Evolutionary conservation across 768 basidiomycete species (phyloP).

Genomic region (Kwoniella dejecticola): DNA sequence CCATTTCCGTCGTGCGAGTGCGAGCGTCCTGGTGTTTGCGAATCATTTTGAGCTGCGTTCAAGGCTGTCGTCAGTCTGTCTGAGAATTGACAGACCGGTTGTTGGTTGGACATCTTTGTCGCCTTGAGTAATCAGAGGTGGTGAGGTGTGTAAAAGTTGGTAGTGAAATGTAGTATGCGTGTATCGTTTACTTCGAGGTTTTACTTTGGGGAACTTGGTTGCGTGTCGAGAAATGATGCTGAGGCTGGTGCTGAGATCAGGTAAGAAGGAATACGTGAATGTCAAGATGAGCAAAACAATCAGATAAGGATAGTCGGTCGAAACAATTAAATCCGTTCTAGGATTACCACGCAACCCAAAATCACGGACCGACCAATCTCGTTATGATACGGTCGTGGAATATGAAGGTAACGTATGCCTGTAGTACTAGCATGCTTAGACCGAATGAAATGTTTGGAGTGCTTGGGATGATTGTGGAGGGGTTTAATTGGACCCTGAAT

Average conservation of each 20-base stretch:
- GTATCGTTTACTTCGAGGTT: too few relatives aligned
- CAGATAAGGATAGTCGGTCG: too few relatives aligned
- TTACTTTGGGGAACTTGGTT: too few relatives aligned
- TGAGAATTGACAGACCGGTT: slow-evolving; percentile 54
- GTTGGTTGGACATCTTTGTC: slow-evolving; percentile 8
- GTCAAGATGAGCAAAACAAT: too few relatives aligned
- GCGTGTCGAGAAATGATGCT: too few relatives aligned
- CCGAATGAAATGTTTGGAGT: background rate
- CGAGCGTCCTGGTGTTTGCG: background rate
- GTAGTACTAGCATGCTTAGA: background rate
- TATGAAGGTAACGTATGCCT: too few relatives aligned
- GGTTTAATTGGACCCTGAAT: background rate
- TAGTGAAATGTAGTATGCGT: background rate
- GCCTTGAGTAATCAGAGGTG: background rate
- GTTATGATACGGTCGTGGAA: too few relatives aligned
- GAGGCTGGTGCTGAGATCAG: too few relatives aligned
- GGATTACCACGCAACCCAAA: too few relatives aligned
- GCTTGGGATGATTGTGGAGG: background rate
- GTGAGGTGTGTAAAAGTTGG: background rate
- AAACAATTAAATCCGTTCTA: too few relatives aligned
- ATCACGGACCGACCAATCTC: too few relatives aligned
- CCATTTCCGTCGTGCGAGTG: background rate
- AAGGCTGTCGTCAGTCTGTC: slow-evolving; percentile 49
- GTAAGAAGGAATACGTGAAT: too few relatives aligned
- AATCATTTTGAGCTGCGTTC: slow-evolving; percentile 18